Conservation (phyloP, 2,329 filamentous ascomycete species). For the Sporothrix mexicana region DNA sequence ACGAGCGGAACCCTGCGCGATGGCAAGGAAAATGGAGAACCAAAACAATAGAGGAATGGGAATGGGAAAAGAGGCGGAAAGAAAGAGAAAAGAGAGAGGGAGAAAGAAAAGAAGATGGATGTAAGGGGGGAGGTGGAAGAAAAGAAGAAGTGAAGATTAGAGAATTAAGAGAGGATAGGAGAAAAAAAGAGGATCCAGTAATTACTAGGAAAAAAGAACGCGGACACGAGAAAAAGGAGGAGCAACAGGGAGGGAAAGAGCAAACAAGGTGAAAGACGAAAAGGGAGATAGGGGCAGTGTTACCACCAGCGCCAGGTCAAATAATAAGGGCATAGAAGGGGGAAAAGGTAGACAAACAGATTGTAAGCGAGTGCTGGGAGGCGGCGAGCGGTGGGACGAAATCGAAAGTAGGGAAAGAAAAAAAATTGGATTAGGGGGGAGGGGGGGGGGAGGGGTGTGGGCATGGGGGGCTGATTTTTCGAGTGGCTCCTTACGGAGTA, state of each 20-base stretch:
- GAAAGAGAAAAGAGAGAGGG: conserved; percentile 3
- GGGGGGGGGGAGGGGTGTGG: conserved; percentile 23
- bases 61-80: background rate
- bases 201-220: conserved; percentile 19
- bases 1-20: conserved; percentile 21
- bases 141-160: conserved; percentile 13
- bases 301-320: conserved; percentile 9
- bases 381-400: conserved; percentile 10
- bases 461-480: conserved; percentile 21
- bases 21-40: background rate
- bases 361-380: conserved; percentile 18
- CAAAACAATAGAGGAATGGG: background rate
- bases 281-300: conserved; percentile 24
- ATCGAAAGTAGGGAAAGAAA: background rate
- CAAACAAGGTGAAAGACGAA: conserved; percentile 13
- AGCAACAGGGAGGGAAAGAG: conserved; percentile 7
- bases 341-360: background rate
- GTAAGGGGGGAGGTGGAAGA: conserved; percentile 18
- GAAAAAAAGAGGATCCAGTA: conserved; percentile 4
- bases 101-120: conserved; percentile 23
- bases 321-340: background rate
- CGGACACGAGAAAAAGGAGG: conserved; percentile 20
- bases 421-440: conserved; percentile 22
- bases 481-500: conserved; percentile 19
- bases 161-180: conserved; percentile 14